Evolutionary conservation across 306 rosid species (phyloP).

Genomic region (Chamaecrista fasciculata): DNA sequence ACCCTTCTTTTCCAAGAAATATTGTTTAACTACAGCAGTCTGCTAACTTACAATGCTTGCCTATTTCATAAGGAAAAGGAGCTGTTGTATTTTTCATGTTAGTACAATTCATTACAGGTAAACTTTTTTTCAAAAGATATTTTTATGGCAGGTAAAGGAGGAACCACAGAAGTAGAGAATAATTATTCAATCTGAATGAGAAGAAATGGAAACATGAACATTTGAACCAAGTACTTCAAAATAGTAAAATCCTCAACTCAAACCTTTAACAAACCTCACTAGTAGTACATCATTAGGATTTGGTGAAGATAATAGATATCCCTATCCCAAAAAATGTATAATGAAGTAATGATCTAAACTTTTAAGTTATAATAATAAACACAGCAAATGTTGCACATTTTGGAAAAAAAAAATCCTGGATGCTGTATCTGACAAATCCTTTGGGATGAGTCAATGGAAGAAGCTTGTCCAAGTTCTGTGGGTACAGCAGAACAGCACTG

Average conservation of each 20-base stretch:
- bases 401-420: background rate
- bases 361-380: too few species aligned
- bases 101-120: background rate
- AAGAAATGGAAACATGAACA: background rate
- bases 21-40: background rate
- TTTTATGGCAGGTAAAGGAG: background rate
- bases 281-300: background rate
- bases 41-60: conserved; percentile 8
- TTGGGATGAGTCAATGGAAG: background rate
- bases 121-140: conserved; percentile 7
- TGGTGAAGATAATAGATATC: background rate
- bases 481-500: background rate
- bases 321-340: background rate
- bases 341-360: background rate
- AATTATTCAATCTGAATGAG: background rate
- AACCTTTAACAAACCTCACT: background rate
- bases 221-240: background rate
- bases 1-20: conserved; percentile 12
- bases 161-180: conserved; percentile 18
- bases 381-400: background rate
- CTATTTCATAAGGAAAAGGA: background rate
- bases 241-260: conserved; percentile 2
- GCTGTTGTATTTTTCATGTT: background rate
- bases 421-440: background rate
- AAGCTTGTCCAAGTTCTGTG: background rate